Conservation (phyloP, 768 basidiomycete species). For the Collybiopsis luxurians region DNA sequence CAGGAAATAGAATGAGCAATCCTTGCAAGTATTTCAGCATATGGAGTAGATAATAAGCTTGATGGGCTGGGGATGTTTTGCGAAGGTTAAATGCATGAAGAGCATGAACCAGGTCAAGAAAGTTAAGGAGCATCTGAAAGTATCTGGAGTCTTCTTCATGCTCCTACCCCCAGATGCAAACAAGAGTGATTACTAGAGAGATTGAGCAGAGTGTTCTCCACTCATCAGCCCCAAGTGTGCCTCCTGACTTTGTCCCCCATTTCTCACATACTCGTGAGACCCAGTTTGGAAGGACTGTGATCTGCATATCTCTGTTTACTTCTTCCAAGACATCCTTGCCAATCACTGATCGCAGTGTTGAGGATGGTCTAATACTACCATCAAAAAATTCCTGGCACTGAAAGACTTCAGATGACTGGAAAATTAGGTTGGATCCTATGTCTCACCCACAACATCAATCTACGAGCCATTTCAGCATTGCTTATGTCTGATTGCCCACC, state of each 20-base stretch:
- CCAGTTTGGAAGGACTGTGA: slow-evolving; percentile 23
- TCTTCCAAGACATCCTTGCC: slow-evolving; percentile 11
- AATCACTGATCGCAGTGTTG: slow-evolving; percentile 1
- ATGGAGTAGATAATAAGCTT: slow-evolving; percentile 16
- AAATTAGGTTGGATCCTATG: too few relatives aligned
- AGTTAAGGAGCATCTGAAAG: slow-evolving; percentile 21
- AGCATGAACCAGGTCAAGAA: slow-evolving; percentile 27
- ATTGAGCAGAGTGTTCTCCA: slow-evolving; percentile 30
- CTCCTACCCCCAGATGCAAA: slow-evolving; percentile 28
- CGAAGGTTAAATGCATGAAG: slow-evolving; percentile 20
- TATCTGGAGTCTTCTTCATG: slow-evolving; percentile 9
- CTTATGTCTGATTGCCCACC: too few relatives aligned
- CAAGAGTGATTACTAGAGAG: slow-evolving; percentile 30
- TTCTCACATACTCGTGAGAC: slow-evolving; percentile 16
- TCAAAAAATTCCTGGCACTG: background rate
- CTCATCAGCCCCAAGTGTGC: slow-evolving; percentile 32
- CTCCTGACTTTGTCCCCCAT: slow-evolving; percentile 20
- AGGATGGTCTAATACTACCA: background rate
- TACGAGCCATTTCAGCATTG: too few relatives aligned
- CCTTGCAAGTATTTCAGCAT: slow-evolving; percentile 18
- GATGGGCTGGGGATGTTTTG: slow-evolving; percentile 14
- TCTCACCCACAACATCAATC: too few relatives aligned
- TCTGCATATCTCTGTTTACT: slow-evolving; percentile 17
- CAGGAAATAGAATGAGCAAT: slow-evolving; percentile 14
- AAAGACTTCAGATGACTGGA: too few relatives aligned